These are phyloP conservation scores for Xylaria sp. DNA, from an alignment of 2,329 filamentous ascomycete genomes.

Conservation along the genomic window DNA sequence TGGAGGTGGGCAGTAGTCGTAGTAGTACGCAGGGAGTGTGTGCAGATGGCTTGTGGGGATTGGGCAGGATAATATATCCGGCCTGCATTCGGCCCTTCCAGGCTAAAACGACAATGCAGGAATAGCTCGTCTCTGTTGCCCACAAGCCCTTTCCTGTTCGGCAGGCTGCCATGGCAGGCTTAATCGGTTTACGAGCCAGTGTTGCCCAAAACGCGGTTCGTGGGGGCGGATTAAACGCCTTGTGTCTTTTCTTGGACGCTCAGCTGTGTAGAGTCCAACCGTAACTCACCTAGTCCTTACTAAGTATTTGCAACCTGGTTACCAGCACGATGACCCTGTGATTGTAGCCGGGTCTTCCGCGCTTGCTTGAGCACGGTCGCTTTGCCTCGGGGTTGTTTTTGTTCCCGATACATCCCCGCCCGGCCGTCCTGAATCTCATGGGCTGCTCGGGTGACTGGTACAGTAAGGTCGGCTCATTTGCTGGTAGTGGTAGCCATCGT, in stretches of 20 bases:
- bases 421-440: conserved; percentile 19
- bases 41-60: conserved; percentile 47
- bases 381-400: conserved; percentile 9
- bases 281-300: conserved; percentile 3
- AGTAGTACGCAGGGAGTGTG: conserved; percentile 30
- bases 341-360: conserved; percentile 20
- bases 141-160: conserved; percentile 42
- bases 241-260: conserved; percentile 32
- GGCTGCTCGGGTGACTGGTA: conserved; percentile 9
- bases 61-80: conserved; percentile 53
- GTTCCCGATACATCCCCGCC: conserved; percentile 19
- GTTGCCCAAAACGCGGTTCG: conserved; percentile 30
- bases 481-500: conserved; percentile 1
- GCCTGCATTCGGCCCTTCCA: conserved; percentile 54
- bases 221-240: conserved; percentile 37
- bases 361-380: conserved; percentile 5
- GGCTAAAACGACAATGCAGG: conserved; percentile 53
- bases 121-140: conserved; percentile 39
- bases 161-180: conserved; percentile 38
- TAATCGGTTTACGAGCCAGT: conserved; percentile 23
- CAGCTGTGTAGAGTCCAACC: conserved; percentile 22
- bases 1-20: conserved; percentile 30
- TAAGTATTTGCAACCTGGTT: conserved; percentile 6
- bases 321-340: conserved; percentile 4
- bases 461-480: conserved; percentile 14